Percentiles rank a stretch among this genome's conserved stretches.
phyloP scores from a whole-genome alignment of 148 eudicot genomes.

The Amaranthus hypochondriacus region DNA sequence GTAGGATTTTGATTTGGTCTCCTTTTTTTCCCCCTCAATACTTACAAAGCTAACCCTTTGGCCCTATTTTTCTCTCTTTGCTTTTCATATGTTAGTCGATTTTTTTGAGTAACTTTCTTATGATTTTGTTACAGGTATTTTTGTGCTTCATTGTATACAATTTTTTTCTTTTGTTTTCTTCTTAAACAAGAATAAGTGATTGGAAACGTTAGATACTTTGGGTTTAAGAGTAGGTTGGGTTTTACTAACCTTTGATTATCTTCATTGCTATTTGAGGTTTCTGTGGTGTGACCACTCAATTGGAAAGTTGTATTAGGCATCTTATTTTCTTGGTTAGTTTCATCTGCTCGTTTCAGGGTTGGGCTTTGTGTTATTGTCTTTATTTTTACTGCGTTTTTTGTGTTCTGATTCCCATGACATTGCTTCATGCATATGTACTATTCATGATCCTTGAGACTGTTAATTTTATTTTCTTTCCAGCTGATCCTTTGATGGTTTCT shows the following conservation, averaged over 20 bases:
- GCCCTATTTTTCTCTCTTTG: background rate
- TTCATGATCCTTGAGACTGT: background rate
- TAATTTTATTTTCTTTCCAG: background rate
- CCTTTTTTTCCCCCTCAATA: too few relatives aligned
- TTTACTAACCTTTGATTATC: background rate
- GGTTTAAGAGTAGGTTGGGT: background rate
- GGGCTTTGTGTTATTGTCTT: too few relatives aligned
- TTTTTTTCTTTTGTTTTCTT: too few relatives aligned
- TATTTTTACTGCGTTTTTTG: too few relatives aligned
- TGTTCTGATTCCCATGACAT: too few relatives aligned
- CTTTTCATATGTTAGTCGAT: too few relatives aligned
- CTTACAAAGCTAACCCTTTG: background rate
- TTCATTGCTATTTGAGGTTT: background rate
- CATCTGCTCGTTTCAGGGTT: background rate
- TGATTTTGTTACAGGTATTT: too few relatives aligned
- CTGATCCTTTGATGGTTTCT: background rate
- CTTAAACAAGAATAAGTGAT: too few relatives aligned
- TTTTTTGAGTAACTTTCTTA: too few relatives aligned
- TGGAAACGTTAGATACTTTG: background rate
- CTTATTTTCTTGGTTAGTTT: background rate
- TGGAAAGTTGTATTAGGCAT: background rate
- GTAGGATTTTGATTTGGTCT: constrained; percentile 33
- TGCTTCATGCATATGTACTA: too few relatives aligned
- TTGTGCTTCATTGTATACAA: too few relatives aligned
- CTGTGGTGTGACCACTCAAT: background rate